Conservation (phyloP, 2,329 filamentous ascomycete species). For the Xylariaceae sp. region DNA sequence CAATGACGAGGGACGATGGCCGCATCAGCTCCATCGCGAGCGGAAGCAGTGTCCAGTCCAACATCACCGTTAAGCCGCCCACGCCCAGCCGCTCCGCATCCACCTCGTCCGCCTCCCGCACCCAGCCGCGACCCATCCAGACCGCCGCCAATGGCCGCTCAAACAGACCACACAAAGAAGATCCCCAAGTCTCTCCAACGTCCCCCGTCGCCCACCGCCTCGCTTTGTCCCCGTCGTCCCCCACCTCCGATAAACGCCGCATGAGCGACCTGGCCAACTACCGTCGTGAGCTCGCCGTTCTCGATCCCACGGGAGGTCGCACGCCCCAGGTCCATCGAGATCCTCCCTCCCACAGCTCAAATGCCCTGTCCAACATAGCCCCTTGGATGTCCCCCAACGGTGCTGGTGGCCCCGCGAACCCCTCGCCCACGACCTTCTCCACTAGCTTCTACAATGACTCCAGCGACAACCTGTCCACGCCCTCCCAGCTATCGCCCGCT, state of each 20-base stretch:
- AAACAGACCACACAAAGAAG: constrained; percentile 36
- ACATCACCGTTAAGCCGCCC: constrained; percentile 57
- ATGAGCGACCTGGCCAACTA: constrained; percentile 64
- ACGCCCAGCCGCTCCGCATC: constrained; percentile 33
- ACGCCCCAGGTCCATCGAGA: constrained; percentile 58
- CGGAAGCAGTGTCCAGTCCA: constrained; percentile 64
- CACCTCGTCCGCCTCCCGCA: constrained; percentile 28
- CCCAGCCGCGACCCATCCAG: constrained; percentile 49
- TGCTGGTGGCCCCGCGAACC: constrained; percentile 34
- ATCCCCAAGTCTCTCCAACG: constrained; percentile 49
- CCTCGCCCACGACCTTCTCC: constrained; percentile 36
- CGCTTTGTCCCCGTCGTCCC: constrained; percentile 40
- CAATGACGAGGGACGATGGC: constrained; percentile 66
- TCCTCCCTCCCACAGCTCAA: constrained; percentile 52
- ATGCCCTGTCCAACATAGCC: constrained; percentile 50
- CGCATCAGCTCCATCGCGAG: constrained; percentile 65
- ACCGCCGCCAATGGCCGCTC: constrained; percentile 49
- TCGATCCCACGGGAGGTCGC: constrained; percentile 57
- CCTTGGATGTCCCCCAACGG: constrained; percentile 59
- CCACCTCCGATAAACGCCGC: constrained; percentile 52
- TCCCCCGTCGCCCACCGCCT: constrained; percentile 42
- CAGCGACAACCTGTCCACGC: constrained; percentile 61
- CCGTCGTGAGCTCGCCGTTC: constrained; percentile 65
- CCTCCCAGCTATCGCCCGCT: constrained; percentile 66
- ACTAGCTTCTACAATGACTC: constrained; percentile 73